Evolutionary conservation across 1,139 yeast genomes (phyloP), one percentile per base, ranked within the genome.

Genomic region (Taphrina pruni): DNA sequence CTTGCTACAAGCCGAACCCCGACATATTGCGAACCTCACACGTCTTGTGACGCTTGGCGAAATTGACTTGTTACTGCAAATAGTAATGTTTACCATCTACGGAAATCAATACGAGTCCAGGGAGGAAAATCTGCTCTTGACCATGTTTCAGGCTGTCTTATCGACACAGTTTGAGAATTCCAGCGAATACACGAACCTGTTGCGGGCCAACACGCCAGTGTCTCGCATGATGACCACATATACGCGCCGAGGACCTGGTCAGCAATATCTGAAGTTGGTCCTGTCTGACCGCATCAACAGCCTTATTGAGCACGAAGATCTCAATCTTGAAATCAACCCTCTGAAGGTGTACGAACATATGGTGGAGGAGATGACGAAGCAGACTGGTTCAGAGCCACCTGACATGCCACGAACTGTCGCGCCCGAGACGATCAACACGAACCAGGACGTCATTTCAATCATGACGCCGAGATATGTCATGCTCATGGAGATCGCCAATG

Each of bases 401-500:
- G 51, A n/a, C 20, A 51, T 73, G 52, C 64, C 71, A 6, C 69
- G 69, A 14, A 70, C 74, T 1, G 74, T 77, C 7, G 74, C 79
- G 4, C 75, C 78, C 2, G 80, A 79, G 39, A 77, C 76, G 55
- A 80, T 80, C 7, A 76, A 77, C 8, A 69, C 72, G 26, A 76
- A 76, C 66, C 77, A 77, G 7, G 73, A 73, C 65, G 79, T 80
- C 26, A 74, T 74, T 54, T 77, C 72, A 39, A 70, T 78, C 50
- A 75, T 78, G 36, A 72, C 75, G 26, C 79, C 80, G 0, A 75
- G 82, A 6, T 75, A 76, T 48, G 72, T 70, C 14, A 73, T 72
- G 79, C 88, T 89, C 74, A 81, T 86, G 78, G 79, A 80, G 43
- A 86, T 87, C 73, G 82, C 93, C 72, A 82, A 78, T 26, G 81